Evolutionary conservation across 257 asterid species (phyloP), one percentile per base, ranked within the genome.

Genomic region (Leonotis leonurus): DNA sequence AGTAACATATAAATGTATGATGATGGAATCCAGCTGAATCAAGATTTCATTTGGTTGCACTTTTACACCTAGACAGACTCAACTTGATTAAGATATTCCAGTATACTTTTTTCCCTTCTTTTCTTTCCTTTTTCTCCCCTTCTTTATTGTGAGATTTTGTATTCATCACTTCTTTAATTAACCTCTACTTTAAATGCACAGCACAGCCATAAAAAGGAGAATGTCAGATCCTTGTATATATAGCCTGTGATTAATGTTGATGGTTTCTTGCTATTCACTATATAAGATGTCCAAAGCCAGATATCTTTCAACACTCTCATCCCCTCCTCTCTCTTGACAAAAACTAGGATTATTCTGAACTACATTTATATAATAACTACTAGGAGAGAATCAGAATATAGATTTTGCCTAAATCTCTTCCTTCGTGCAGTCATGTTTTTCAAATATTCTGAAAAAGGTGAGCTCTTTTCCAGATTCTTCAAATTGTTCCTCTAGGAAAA

Each of bases 391-490:
- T 25, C 17, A 39, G 49, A 49, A 57, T 46, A 36, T 36, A 50
- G 70, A 60, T 20, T 65, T 44, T 27, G 22, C 40, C 49, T 17
- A 20, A 9, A 56, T 57, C 36, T 30, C 33, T 16, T 18, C 21
- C 52, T 46, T 40, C 62, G 37, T 32, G 57, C 33, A 46, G 22
- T 24, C 71, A 64, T 32, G 27, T 56, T 29, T 73, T 56, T 50
- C 62, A 41, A 43, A 70, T 69, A 55, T 67, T 66, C 68, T 37
- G 45, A 11, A 6, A 50, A 73, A 33, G 54, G n/a, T 39, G 26
- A 13, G n/a, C 17, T 6, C 64, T 59, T 73, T 73, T 54, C 16
- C 3, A 67, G 64, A 74, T 71, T 77, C 75, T 80, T 64, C 10
- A 54, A 8, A 56, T 48, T 56, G 60, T 58, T 65, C 75, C 39